Conservation (phyloP, 2,329 filamentous ascomycete species). For the Elsinoe batatas region DNA sequence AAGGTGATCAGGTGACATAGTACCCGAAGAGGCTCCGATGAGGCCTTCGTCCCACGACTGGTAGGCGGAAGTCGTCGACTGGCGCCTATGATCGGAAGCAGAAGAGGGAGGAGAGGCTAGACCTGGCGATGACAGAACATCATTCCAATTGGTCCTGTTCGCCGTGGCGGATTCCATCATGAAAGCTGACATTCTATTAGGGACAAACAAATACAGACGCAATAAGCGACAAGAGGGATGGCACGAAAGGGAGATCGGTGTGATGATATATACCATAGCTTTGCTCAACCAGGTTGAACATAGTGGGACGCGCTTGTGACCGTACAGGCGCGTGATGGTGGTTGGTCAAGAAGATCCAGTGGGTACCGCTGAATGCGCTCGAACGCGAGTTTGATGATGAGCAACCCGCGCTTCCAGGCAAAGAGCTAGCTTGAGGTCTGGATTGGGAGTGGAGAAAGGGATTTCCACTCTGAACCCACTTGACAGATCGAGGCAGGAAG, state of each 20-base stretch:
- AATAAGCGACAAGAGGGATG: not conserved
- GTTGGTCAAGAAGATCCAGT: not conserved
- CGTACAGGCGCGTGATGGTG: constrained; percentile 4
- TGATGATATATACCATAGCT: constrained; percentile 4
- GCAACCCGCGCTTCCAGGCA: not conserved
- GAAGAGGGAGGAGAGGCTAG: not conserved
- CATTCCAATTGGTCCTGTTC: not conserved
- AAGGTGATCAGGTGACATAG: not conserved
- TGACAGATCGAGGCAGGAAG: not conserved
- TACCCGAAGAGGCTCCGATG: not conserved
- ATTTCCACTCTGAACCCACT: not conserved
- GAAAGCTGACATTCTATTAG: not conserved
- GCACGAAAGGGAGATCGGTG: constrained; percentile 1
- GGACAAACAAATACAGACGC: not conserved
- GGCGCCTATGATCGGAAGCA: not conserved
- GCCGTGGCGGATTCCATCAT: not conserved
- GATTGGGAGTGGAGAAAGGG: not conserved
- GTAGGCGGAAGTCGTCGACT: not conserved
- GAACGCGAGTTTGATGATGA: constrained; percentile 4
- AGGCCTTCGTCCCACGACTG: not conserved
- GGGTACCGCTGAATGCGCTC: not conserved
- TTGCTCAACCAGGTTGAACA: not conserved
- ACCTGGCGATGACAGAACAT: not conserved
- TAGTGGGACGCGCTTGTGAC: not conserved
- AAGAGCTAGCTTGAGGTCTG: not conserved